These are phyloP conservation scores for Mrakia frigida DNA, from an alignment of 768 basidiomycete genomes.

Conservation along the genomic window DNA sequence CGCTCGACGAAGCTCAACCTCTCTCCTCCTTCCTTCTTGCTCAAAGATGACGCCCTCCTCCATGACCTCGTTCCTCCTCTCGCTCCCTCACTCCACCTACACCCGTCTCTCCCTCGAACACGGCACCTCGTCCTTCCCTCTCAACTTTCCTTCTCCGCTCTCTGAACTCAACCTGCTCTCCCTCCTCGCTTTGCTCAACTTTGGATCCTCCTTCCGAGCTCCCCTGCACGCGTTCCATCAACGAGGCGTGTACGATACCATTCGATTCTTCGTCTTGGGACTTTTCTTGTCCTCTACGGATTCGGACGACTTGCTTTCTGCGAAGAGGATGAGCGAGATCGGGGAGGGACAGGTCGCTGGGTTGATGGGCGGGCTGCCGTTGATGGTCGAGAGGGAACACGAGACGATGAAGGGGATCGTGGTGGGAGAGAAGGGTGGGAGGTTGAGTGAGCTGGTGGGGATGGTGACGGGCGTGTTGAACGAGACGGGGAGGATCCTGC, in stretches of 20 bases:
- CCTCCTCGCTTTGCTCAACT: conserved; percentile 71
- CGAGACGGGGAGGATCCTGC: conserved; percentile 66
- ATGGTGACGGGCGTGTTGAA: conserved; percentile 60
- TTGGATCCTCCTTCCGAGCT: conserved; percentile 72
- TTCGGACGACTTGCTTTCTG: conserved; percentile 54
- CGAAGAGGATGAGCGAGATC: conserved; percentile 60
- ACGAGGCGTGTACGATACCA: conserved; percentile 77
- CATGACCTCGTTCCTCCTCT: conserved; percentile 60
- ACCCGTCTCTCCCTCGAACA: conserved; percentile 61
- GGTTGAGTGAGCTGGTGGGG: conserved; percentile 65
- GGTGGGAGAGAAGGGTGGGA: conserved; percentile 71
- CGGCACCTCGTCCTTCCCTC: conserved; percentile 63
- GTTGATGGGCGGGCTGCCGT: conserved; percentile 58
- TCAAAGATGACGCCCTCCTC: conserved; percentile 56
- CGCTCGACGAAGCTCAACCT: not conserved
- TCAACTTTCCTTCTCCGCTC: conserved; percentile 66
- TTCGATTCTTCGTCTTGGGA: conserved; percentile 66
- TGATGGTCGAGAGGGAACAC: conserved; percentile 68
- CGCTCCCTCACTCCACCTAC: conserved; percentile 59
- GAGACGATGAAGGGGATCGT: conserved; percentile 62
- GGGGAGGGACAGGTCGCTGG: conserved; percentile 60
- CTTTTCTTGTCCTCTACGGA: conserved; percentile 61
- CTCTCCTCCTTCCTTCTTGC: not conserved
- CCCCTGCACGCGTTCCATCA: conserved; percentile 66
- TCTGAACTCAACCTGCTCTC: conserved; percentile 80